These are phyloP conservation scores for Zancudomyces culisetae DNA, from an alignment of 371 early-diverging fungal species.

Conservation along the genomic window DNA sequence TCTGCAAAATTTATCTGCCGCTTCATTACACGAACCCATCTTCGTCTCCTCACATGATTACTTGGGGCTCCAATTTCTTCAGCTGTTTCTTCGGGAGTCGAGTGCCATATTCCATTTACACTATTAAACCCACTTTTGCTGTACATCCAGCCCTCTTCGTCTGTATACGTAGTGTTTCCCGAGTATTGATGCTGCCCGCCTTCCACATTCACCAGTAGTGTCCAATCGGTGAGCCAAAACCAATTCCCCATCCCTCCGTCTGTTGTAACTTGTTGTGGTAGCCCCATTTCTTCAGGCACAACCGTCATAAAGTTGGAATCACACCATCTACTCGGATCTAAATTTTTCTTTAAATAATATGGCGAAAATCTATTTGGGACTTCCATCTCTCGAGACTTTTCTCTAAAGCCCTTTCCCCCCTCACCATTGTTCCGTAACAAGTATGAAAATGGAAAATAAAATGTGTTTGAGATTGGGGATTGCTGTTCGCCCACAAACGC, in stretches of 20 bases:
- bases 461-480: background rate
- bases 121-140: conserved; percentile 4
- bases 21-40: conserved; percentile 47
- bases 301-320: background rate
- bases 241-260: conserved; percentile 16
- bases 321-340: conserved; percentile 1
- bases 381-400: background rate
- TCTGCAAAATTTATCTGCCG: background rate
- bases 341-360: background rate
- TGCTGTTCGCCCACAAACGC: background rate
- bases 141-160: conserved; percentile 43
- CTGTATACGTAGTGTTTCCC: background rate
- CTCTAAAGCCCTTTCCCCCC: background rate
- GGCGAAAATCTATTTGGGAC: conserved; percentile 3
- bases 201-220: conserved; percentile 10
- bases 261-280: background rate
- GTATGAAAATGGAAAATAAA: background rate
- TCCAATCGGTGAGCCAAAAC: conserved; percentile 78
- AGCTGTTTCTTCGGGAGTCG: background rate
- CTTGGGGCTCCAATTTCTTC: background rate
- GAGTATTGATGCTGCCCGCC: too few species aligned
- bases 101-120: background rate
- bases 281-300: background rate
- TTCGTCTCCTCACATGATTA: conserved; percentile 46
- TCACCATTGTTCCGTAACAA: too few species aligned